Evolutionary conservation across 768 basidiomycete genomes (phyloP).

Genomic region (Chlorophyllum brunneum): DNA sequence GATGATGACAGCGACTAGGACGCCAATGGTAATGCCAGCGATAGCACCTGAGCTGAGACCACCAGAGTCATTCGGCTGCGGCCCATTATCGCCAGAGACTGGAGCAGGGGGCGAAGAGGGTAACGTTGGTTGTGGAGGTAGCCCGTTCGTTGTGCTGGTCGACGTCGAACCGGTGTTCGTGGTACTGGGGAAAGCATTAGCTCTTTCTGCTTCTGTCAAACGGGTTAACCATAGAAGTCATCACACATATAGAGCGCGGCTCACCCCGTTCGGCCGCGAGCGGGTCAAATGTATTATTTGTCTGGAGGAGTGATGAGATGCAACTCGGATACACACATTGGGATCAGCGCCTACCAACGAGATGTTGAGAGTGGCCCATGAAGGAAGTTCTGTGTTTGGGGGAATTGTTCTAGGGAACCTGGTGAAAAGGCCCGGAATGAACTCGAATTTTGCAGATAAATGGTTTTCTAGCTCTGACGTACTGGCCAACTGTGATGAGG

Average conservation of each 20-base stretch:
- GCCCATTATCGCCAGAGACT: background rate
- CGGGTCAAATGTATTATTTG: slow-evolving; percentile 31
- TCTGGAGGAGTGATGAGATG: slow-evolving; percentile 20
- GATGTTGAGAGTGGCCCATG: slow-evolving; percentile 57
- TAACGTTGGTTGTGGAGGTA: slow-evolving; percentile 4
- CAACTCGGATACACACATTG: slow-evolving; percentile 1
- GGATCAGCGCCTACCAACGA: slow-evolving; percentile 25
- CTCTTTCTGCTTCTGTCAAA: background rate
- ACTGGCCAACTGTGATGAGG: slow-evolving; percentile 23
- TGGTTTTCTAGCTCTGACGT: background rate
- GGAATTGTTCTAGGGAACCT: slow-evolving; percentile 49
- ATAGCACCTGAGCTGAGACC: slow-evolving; percentile 49
- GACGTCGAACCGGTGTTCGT: background rate
- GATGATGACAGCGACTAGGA: slow-evolving; percentile 38
- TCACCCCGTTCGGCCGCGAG: slow-evolving; percentile 26
- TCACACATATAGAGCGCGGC: background rate
- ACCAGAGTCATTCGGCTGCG: background rate
- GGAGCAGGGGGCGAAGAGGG: slow-evolving; percentile 10
- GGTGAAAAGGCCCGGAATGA: background rate
- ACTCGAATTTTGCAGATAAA: background rate
- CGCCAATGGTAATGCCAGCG: slow-evolving; percentile 58
- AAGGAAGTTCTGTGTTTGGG: slow-evolving; percentile 38
- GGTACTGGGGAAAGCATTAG: background rate
- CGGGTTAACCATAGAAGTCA: background rate
- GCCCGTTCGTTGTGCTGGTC: background rate